Conservation (phyloP, 306 rosid genomes). For the Fragaria vesca region DNA sequence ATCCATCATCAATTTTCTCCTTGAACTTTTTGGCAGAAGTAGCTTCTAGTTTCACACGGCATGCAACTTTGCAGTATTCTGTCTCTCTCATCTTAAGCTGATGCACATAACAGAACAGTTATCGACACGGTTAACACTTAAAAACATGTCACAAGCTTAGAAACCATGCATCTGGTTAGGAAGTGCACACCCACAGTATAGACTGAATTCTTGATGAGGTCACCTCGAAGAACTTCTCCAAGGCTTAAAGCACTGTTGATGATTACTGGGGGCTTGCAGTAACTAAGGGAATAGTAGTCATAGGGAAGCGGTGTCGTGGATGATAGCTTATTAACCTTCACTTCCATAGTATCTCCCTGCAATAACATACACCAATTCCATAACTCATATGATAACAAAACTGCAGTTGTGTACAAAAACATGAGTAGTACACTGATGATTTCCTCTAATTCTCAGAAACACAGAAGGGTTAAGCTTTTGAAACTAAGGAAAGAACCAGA, state of each 20-base stretch:
- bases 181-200: constrained; percentile 51
- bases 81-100: constrained; percentile 89
- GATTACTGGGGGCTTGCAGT: constrained; percentile 68
- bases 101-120: neutral
- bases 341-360: constrained; percentile 57
- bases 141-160: constrained; percentile 9
- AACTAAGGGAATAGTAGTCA: constrained; percentile 79
- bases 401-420: neutral
- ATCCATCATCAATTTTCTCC: constrained; percentile 85
- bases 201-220: constrained; percentile 86
- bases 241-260: constrained; percentile 78
- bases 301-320: constrained; percentile 95
- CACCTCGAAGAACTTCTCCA: constrained; percentile 98
- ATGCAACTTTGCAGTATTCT: constrained; percentile 72
- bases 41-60: constrained; percentile 50
- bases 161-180: neutral
- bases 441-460: neutral
- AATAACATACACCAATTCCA: neutral
- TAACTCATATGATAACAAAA: neutral
- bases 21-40: constrained; percentile 77
- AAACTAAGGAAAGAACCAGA: neutral
- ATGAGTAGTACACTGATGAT: neutral
- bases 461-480: neutral
- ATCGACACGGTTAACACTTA: neutral
- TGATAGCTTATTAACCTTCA: constrained; percentile 91